Base-by-base conservation (phyloP, 2,329 filamentous ascomycete species). In the Pyrenophora graminea region DNA sequence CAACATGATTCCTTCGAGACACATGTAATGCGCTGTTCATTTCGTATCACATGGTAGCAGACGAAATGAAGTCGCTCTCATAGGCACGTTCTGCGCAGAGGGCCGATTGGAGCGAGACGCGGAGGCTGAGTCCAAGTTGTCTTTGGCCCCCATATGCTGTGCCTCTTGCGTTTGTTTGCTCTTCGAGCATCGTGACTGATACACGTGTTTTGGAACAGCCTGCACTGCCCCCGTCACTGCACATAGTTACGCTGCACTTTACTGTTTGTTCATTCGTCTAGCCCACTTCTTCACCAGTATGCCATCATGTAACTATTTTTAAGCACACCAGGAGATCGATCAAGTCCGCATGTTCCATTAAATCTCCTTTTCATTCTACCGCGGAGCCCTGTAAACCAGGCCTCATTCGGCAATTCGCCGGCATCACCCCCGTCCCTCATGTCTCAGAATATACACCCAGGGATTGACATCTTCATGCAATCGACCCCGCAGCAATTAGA, bases 381-480 rank as follows among this genome's bases (percentile, higher is more conserved):
- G 50, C 46, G 32, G 39, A 58, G 45, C 53, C 51, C 50, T 50
- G 56, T 27, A 53, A n/a, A 37, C 39, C 32, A 53, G 45, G 46
- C 50, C 51, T 45, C 39, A 55, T 53, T 42, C 48, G 59, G 57
- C 40, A 55, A 17, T 52, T 44, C 41, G 45, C 60, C 39, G 36
- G 60, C 59, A 61, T 56, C 39, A 63, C 53, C 61, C 61, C 53
- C 51, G 57, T 27, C 23, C 47, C 37, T 40, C 49, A 57, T 53
- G 59, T 63, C 54, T 64, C 61, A 63, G 56, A 37, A 48, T 53
- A 39, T 51, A 53, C 40, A 45, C 51, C 51, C 39, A 57, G 47
- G 45, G 51, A 48, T 42, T 40, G 51, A 38, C 43, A 46, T 44
- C 19, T 53, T 53, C 41, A 62, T 64, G 60, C 61, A 54, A 31